Evolutionary conservation across 768 basidiomycete species (phyloP), one percentile per base, ranked within the genome.

Genomic region (Collybia mongolica): DNA sequence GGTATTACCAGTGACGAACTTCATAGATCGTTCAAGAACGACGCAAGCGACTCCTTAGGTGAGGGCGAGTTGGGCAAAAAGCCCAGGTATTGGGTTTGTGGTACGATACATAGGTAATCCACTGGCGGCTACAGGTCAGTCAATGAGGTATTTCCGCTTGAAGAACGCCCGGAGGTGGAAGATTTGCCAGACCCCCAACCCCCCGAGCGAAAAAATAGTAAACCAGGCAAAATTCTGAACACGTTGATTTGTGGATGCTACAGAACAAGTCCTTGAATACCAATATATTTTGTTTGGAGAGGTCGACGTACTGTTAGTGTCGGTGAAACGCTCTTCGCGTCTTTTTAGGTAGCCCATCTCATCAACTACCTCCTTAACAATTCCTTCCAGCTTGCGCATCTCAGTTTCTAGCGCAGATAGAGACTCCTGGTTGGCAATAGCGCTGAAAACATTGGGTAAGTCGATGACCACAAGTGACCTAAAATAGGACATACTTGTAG

Each of bases 361-460:
- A 59, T 98, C 95, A 12, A 88, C 83, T 46, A 99, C 84, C 72
- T 98, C 97, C 65, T 94, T 92, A 29, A 94, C 89, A 12, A 98
- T 68, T 0, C 93, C 95, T 66, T 99, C 97, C 2, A 99, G 77
- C 63, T 98, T 98, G 36, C 94, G 84, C 95, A 98, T 98, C 68
- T 98, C 97, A 0, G 93, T 95, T 71, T 99, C 97, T 17, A 99
- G 81, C 0, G 89, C 90, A 5, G 93, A 97, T 0, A 98, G 76
- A 0, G 92, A 94, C 66, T 99, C 97, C 66, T 98, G 95, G 71
- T 97, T 98, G 8, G 97, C 97, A 66, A 98, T 99, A 20, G 97
- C 97, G 60, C 94, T 97, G 62, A 20, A 32, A 48, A 54, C 52
- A 36, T 37, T 48, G 15, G 22, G n/a, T 52, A 6, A 54, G 41